phyloP scores from a whole-genome alignment of 2,329 filamentous ascomycete genomes.

The Orbilia javanica region DNA sequence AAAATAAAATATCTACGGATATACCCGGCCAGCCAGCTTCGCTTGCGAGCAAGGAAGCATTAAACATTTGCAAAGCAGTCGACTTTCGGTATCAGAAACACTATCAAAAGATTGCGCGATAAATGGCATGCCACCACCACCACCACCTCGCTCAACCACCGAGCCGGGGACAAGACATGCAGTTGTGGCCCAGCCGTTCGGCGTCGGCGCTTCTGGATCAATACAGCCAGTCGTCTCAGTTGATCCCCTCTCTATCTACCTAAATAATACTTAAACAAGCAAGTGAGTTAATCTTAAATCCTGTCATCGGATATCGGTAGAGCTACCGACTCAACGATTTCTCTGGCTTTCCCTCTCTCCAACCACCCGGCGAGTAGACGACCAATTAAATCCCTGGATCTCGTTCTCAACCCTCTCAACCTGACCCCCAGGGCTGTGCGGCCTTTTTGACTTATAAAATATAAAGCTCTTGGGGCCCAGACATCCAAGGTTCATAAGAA shows the following conservation, averaged over 20 bases:
- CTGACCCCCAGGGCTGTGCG: not conserved
- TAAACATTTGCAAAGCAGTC: constrained; percentile 7
- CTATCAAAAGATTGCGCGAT: constrained; percentile 42
- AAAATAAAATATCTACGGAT: not conserved
- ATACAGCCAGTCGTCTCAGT: constrained; percentile 39
- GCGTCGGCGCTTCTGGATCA: constrained; percentile 56
- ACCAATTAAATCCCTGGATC: constrained; percentile 9
- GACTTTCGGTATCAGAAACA: constrained; percentile 11
- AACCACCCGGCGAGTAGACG: constrained; percentile 5
- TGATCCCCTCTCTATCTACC: constrained; percentile 2
- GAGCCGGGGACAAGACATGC: constrained; percentile 32
- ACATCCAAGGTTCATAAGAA: not conserved
- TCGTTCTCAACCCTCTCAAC: constrained; percentile 4
- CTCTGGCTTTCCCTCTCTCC: not conserved
- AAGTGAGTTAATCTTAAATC: constrained; percentile 19
- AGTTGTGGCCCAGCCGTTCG: constrained; percentile 57
- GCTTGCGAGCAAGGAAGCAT: not conserved
- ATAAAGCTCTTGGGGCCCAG: constrained; percentile 10
- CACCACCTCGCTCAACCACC: constrained; percentile 7
- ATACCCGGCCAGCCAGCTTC: not conserved
- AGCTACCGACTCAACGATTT: constrained; percentile 24
- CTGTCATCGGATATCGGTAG: constrained; percentile 28
- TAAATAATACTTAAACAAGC: constrained; percentile 13
- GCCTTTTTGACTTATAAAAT: constrained; percentile 32
- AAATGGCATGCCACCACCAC: constrained; percentile 28